Evolutionary conservation across 2,329 filamentous ascomycete genomes (phyloP).

Genomic region (Alternaria arbusti): DNA sequence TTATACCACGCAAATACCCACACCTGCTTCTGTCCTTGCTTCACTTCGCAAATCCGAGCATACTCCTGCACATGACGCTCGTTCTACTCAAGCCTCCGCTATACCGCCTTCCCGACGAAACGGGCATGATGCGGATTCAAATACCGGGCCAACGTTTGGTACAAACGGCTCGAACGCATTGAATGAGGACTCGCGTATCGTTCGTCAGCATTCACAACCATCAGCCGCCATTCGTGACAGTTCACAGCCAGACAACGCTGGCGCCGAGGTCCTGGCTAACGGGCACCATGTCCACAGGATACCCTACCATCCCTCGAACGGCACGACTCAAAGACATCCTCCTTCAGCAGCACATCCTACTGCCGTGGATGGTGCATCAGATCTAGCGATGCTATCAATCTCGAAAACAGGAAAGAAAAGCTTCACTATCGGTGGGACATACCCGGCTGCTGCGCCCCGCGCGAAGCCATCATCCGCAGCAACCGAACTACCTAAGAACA

Average conservation of each 20-base stretch:
- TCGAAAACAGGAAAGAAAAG: conserved; percentile 28
- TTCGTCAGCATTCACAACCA: conserved; percentile 19
- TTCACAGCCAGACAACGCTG: conserved; percentile 10
- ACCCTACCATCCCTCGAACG: conserved; percentile 25
- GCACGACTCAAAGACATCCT: conserved; percentile 5
- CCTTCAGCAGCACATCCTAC: background rate
- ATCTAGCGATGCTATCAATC: conserved; percentile 17
- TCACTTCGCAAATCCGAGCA: conserved; percentile 20
- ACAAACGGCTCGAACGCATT: conserved; percentile 20
- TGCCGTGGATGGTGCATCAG: conserved; percentile 12
- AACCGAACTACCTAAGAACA: background rate
- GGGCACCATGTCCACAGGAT: conserved; percentile 40
- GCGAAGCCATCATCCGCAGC: background rate
- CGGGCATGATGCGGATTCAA: background rate
- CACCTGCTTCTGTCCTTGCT: conserved; percentile 28
- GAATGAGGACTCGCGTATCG: conserved; percentile 6
- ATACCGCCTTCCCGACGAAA: background rate
- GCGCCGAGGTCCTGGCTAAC: conserved; percentile 24
- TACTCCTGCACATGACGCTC: background rate
- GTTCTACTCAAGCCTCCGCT: background rate
- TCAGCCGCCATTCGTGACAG: conserved; percentile 4
- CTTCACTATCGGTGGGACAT: conserved; percentile 19
- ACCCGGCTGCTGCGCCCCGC: background rate
- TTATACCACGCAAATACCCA: conserved; percentile 42
- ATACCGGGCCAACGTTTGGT: background rate